phyloP scores from a whole-genome alignment of 768 basidiomycete genomes.

The Lentinula detonsa region DNA sequence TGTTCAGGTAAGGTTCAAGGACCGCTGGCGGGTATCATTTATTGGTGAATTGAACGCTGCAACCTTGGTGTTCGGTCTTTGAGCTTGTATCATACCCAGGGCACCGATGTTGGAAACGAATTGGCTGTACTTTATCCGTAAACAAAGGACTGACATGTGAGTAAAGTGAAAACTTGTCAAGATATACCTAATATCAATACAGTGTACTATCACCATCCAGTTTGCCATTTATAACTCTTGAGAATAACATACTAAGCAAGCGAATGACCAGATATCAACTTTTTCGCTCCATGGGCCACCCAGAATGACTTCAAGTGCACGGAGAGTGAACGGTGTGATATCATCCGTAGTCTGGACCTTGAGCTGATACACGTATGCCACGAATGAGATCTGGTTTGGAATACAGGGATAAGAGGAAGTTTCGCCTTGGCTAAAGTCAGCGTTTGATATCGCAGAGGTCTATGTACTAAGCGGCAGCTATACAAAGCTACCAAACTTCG shows the following conservation, averaged over 20 bases:
- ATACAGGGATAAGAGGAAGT: conserved; percentile 14
- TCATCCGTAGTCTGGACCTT: not conserved
- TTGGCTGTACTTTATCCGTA: too few relatives aligned
- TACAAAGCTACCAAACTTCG: conserved; percentile 12
- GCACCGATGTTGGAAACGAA: not conserved
- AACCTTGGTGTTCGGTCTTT: not conserved
- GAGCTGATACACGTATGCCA: conserved; percentile 9
- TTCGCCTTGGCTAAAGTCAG: conserved; percentile 1
- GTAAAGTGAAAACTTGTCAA: not conserved
- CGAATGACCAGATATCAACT: conserved; percentile 24
- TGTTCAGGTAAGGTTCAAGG: conserved; percentile 1
- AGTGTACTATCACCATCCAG: not conserved
- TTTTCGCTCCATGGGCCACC: conserved; percentile 17
- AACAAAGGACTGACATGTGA: not conserved
- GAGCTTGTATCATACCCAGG: too few relatives aligned
- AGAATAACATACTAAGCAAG: conserved; percentile 14
- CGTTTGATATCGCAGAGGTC: conserved; percentile 9
- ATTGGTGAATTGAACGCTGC: not conserved
- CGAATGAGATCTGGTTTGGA: conserved; percentile 9
- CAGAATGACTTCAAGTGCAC: conserved; percentile 21
- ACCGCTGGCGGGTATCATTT: not conserved
- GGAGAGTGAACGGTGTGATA: conserved; percentile 16
- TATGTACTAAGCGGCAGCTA: conserved; percentile 16
- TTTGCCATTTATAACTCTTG: too few relatives aligned
- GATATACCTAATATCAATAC: not conserved